phyloP scores from a whole-genome alignment of 306 rosid genomes.

The Castanea crenata region DNA sequence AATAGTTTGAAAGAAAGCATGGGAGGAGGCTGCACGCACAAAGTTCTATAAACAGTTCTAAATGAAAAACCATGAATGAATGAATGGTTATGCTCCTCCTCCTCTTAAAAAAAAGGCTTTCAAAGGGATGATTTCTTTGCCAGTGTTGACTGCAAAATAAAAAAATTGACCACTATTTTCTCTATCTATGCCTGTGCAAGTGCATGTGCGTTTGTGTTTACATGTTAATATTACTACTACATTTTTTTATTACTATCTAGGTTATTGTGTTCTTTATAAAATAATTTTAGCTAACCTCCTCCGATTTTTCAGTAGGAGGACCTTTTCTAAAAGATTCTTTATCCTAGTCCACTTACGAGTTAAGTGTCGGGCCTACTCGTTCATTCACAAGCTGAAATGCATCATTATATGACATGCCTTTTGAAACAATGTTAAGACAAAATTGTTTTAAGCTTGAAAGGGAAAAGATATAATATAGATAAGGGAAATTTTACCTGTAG shows the following conservation, averaged over 20 bases:
- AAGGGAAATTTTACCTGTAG: neutral
- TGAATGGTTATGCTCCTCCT: neutral
- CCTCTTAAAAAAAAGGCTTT: neutral
- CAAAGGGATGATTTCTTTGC: neutral
- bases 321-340: neutral
- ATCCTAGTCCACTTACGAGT: neutral
- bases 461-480: neutral
- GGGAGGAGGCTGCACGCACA: neutral
- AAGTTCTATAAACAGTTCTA: constrained; percentile 1
- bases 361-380: neutral
- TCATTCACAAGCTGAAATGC: neutral
- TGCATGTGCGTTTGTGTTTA: neutral
- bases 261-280: neutral
- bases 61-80: neutral
- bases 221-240: neutral
- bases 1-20: constrained; percentile 5
- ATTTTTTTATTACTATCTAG: neutral
- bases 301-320: neutral
- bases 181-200: too few relatives aligned
- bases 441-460: neutral
- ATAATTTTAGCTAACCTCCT: neutral
- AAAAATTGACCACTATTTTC: too few relatives aligned
- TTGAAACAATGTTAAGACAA: neutral
- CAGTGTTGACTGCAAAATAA: neutral
- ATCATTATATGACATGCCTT: neutral